Conservation (phyloP, 192 early-diverging fungal species). For the Rhizophagus prolifer region DNA sequence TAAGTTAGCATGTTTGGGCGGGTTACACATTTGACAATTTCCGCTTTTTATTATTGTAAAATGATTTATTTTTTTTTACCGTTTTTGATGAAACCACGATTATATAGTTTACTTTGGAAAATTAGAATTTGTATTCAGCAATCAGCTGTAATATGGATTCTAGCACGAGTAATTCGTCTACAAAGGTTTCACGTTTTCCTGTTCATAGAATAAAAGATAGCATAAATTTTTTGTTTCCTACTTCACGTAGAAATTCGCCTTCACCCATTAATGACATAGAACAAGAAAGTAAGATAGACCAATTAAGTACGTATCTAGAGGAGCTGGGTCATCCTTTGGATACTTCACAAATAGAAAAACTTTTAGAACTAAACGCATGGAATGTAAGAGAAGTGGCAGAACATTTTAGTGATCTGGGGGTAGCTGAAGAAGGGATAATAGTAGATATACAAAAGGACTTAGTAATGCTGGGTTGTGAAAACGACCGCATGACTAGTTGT, state of each 20-base stretch:
- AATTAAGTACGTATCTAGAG: conserved; percentile 19
- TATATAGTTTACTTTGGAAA: no score
- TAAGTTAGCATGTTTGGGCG: no score
- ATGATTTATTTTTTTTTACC: no score
- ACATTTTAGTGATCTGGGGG: conserved; percentile 34
- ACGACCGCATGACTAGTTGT: conserved; percentile 62
- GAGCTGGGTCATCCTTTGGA: conserved; percentile 28
- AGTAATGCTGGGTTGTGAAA: conserved; percentile 54
- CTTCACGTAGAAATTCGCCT: background rate
- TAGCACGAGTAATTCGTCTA: background rate
- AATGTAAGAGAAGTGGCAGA: conserved; percentile 27
- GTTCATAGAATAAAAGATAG: background rate
- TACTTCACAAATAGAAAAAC: background rate
- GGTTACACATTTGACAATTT: no score
- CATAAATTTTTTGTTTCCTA: background rate
- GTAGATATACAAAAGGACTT: conserved; percentile 30
- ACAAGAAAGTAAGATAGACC: conserved; percentile 28
- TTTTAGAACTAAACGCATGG: conserved; percentile 40
- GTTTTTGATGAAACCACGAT: no score
- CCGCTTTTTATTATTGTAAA: no score
- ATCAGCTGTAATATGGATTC: background rate
- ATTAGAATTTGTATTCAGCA: no score
- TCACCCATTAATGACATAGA: background rate
- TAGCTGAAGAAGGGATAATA: conserved; percentile 39
- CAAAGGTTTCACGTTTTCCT: background rate